A percentile compares a stretch with the other conserved stretches of the same genome.
phyloP scores from a whole-genome alignment of 164 flowering plant genomes.

The Tinospora cordifolia region DNA sequence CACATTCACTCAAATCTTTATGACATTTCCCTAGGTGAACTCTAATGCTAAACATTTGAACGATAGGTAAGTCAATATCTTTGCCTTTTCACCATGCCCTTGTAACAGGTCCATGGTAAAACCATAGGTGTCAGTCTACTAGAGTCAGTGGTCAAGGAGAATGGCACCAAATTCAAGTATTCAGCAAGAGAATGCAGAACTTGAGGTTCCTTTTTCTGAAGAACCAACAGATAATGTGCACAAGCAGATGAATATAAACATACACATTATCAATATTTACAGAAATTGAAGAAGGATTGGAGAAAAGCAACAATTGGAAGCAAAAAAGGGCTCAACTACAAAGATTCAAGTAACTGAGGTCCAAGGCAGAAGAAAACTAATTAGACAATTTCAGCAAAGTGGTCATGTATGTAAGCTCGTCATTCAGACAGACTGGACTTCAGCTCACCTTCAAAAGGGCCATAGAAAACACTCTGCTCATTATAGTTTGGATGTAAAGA shows the following conservation, averaged over 20 bases:
- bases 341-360: background rate
- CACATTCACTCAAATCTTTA: background rate
- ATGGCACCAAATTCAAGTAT: background rate
- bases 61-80: background rate
- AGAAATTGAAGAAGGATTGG: background rate
- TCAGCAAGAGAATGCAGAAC: background rate
- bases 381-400: background rate
- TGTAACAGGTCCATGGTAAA: too few relatives aligned
- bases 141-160: background rate
- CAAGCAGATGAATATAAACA: background rate
- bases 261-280: background rate
- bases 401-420: too few relatives aligned
- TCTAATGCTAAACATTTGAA: background rate
- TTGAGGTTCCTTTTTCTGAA: background rate
- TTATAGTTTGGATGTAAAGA: conserved; percentile 59
- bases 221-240: background rate
- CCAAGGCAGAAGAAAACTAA: background rate
- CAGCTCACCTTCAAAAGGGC: conserved; percentile 91
- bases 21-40: background rate
- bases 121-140: background rate
- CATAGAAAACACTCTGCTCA: conserved; percentile 72
- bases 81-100: background rate
- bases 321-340: background rate
- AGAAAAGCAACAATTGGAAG: background rate
- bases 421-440: background rate